These are phyloP conservation scores for Agaricus blazei DNA, from an alignment of 768 basidiomycete species.

Conservation along the genomic window DNA sequence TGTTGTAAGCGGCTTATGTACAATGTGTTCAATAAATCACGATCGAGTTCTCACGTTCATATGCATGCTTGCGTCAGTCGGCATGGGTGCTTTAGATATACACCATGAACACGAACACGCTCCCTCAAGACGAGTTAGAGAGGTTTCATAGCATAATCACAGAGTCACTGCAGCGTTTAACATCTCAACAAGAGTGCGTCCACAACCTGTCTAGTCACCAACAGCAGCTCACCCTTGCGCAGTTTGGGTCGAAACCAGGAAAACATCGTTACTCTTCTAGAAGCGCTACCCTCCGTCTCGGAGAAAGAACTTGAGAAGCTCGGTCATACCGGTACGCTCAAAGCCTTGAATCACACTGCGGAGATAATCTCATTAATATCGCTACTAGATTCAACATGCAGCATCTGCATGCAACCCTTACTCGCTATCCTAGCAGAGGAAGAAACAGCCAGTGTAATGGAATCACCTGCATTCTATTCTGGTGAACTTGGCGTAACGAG, in stretches of 20 bases:
- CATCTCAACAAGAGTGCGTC: not conserved
- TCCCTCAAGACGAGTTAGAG: not conserved
- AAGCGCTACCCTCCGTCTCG: slow-evolving; percentile 16
- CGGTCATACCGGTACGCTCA: slow-evolving; percentile 39
- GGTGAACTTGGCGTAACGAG: slow-evolving; percentile 69
- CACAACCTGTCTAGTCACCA: not conserved
- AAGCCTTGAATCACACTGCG: not conserved
- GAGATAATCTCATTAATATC: not conserved
- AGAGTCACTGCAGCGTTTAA: not conserved
- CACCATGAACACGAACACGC: not conserved
- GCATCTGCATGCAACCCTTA: slow-evolving; percentile 71
- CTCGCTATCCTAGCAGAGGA: slow-evolving; percentile 69
- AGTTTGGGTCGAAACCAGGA: not conserved
- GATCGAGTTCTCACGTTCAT: slow-evolving; percentile 21
- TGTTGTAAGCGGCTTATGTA: slow-evolving; percentile 20
- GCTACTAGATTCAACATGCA: slow-evolving; percentile 57
- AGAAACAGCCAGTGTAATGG: slow-evolving; percentile 69
- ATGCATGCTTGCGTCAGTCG: slow-evolving; percentile 3
- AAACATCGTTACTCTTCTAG: slow-evolving; percentile 17
- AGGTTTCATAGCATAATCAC: not conserved
- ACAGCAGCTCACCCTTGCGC: not conserved
- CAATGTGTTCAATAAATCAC: slow-evolving; percentile 12
- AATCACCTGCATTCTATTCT: slow-evolving; percentile 69
- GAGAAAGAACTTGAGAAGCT: slow-evolving; percentile 44
- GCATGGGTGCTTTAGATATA: slow-evolving; percentile 1